Conservation (phyloP, 345 rosid genomes). For the Aegle marmelos region DNA sequence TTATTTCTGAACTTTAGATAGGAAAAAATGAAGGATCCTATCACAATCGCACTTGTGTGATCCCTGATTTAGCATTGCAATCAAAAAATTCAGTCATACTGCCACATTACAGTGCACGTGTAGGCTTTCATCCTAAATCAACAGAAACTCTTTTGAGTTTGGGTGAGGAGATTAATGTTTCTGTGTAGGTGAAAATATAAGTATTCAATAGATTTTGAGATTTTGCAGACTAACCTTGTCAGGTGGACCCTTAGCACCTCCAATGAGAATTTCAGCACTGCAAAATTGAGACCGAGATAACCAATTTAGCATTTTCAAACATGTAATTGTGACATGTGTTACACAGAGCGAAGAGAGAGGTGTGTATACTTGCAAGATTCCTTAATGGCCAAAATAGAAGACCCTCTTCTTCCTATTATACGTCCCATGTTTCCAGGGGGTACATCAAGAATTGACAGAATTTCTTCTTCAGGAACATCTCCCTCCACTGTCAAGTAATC, state of each 20-base stretch:
- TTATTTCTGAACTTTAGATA: not conserved
- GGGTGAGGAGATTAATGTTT: not conserved
- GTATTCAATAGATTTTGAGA: not conserved
- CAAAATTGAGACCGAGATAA: constrained; percentile 21
- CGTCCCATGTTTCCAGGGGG: constrained; percentile 93
- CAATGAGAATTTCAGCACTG: constrained; percentile 84
- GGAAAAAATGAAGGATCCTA: not conserved
- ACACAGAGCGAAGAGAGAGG: constrained; percentile 17
- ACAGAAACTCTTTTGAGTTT: not conserved
- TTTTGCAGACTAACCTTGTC: constrained; percentile 62
- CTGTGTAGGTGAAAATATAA: not conserved
- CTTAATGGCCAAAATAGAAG: constrained; percentile 74
- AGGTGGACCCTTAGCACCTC: constrained; percentile 88
- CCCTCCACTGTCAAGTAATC: constrained; percentile 47
- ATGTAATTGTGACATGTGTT: too few relatives aligned
- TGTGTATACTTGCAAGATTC: constrained; percentile 71
- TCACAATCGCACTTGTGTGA: not conserved
- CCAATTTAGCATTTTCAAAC: not conserved
- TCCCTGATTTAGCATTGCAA: not conserved
- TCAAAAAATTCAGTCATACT: not conserved
- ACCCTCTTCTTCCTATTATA: constrained; percentile 83
- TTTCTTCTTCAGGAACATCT: constrained; percentile 61
- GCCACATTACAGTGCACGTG: not conserved
- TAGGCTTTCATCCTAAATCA: not conserved
- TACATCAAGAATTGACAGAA: constrained; percentile 77